Percentiles rank a stretch among this genome's conserved stretches.
These are phyloP conservation scores for Botrytis byssoidea DNA, from an alignment of 2,329 filamentous ascomycete genomes.

Conservation along the genomic window DNA sequence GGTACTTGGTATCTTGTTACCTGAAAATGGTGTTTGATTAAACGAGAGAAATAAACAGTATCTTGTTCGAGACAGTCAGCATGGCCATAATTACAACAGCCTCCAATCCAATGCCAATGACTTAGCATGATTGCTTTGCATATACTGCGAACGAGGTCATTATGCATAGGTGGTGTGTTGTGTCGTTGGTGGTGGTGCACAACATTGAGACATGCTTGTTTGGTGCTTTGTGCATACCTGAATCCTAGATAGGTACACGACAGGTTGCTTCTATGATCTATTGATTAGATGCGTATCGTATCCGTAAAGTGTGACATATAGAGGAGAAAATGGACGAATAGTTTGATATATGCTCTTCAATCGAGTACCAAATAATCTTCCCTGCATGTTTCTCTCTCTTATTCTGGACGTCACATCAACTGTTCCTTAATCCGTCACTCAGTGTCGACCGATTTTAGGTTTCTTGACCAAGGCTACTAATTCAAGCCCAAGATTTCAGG, in stretches of 20 bases:
- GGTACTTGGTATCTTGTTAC: not conserved
- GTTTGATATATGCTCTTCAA: not conserved
- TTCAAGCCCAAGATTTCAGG: not conserved
- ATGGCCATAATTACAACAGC: no score
- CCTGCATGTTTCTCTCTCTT: not conserved
- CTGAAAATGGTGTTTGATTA: not conserved
- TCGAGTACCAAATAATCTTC: not conserved
- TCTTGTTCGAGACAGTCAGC: not conserved
- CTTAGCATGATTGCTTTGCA: not conserved
- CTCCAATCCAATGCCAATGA: not conserved
- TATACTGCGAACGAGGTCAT: not conserved
- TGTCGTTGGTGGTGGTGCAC: not conserved
- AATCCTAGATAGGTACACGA: not conserved
- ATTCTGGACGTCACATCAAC: not conserved
- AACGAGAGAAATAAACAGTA: not conserved
- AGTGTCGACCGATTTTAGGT: no score
- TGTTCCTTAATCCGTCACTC: not conserved
- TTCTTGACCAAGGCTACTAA: not conserved
- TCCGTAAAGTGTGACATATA: no score
- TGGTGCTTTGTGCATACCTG: not conserved
- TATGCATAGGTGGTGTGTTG: not conserved
- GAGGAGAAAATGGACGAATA: not conserved
- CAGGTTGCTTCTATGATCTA: constrained; percentile 15
- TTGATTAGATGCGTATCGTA: constrained; percentile 13
- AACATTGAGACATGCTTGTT: not conserved